Conservation (phyloP, 148 eudicot genomes). For the Camellia lanceoleosa region DNA sequence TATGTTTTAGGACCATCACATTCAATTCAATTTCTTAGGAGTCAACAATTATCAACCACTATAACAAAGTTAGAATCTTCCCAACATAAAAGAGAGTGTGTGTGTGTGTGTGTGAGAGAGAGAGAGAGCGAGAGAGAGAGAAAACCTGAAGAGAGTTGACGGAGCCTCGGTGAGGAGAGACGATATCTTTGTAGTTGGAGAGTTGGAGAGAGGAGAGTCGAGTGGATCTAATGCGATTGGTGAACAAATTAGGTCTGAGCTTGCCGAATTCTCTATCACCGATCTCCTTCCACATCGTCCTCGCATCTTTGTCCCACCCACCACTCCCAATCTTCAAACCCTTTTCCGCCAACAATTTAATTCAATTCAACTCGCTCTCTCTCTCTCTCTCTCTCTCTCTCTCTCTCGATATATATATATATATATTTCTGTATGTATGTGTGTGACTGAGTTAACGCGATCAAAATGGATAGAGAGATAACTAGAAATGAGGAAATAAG, state of each 20-base stretch:
- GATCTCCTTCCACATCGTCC: slow-evolving; percentile 74
- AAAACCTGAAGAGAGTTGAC: slow-evolving; percentile 88
- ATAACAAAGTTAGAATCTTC: not conserved
- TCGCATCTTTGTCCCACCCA: slow-evolving; percentile 46
- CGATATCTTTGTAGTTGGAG: slow-evolving; percentile 75
- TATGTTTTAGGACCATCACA: not conserved
- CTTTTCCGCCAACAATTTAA: not conserved
- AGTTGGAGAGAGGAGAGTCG: slow-evolving; percentile 68
- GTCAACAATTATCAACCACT: not conserved
- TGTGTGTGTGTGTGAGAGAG: not conserved
- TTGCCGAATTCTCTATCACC: slow-evolving; percentile 65
- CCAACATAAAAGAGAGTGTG: not conserved
- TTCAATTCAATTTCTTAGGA: not conserved
- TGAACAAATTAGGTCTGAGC: slow-evolving; percentile 53
- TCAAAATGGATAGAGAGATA: not conserved
- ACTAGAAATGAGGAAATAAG: not conserved
- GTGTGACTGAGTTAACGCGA: not conserved
- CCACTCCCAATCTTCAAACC: not conserved
- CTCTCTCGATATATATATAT: not conserved
- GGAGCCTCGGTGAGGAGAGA: slow-evolving; percentile 89
- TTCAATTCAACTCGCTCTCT: not conserved
- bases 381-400: not conserved
- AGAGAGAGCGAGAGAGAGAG: not conserved
- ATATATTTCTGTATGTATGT: not conserved
- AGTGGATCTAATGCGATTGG: slow-evolving; percentile 50